Conservation (phyloP, 2,329 filamentous ascomycete species). For the Aspergillus alliaceus region DNA sequence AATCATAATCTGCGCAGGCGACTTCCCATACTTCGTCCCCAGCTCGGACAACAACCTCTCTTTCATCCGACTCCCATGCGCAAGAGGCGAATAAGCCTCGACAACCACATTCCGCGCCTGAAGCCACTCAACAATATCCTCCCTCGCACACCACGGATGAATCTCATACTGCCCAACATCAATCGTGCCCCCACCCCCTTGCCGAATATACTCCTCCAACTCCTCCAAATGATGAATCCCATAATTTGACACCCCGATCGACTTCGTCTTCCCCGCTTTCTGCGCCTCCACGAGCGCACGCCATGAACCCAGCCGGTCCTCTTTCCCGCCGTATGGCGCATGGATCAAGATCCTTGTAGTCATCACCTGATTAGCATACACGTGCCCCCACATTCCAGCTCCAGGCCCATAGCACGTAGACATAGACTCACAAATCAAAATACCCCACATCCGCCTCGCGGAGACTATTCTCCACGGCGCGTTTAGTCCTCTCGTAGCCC, state of each 20-base stretch:
- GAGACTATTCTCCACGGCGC: conserved; percentile 62
- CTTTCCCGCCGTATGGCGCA: conserved; percentile 72
- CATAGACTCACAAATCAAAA: conserved; percentile 70
- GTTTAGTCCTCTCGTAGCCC: conserved; percentile 66
- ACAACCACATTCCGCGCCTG: conserved; percentile 66
- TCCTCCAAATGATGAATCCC: conserved; percentile 74
- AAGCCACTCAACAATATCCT: conserved; percentile 66
- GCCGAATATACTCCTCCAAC: conserved; percentile 54
- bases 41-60: conserved; percentile 64
- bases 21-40: conserved; percentile 67
- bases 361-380: no score
- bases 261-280: conserved; percentile 66
- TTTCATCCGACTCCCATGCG: conserved; percentile 67
- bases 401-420: no score
- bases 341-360: conserved; percentile 70
- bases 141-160: conserved; percentile 77
- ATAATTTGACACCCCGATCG: conserved; percentile 76
- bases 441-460: conserved; percentile 68
- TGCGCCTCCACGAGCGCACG: conserved; percentile 75
- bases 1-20: conserved; percentile 71
- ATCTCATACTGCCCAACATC: conserved; percentile 80
- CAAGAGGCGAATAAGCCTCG: conserved; percentile 79
- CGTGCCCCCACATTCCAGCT: no score
- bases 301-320: conserved; percentile 71
- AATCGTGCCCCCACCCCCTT: conserved; percentile 62